Evolutionary conservation across 345 rosid genomes (phyloP), one percentile per base, ranked within the genome.

Genomic region (Salix exigua): DNA sequence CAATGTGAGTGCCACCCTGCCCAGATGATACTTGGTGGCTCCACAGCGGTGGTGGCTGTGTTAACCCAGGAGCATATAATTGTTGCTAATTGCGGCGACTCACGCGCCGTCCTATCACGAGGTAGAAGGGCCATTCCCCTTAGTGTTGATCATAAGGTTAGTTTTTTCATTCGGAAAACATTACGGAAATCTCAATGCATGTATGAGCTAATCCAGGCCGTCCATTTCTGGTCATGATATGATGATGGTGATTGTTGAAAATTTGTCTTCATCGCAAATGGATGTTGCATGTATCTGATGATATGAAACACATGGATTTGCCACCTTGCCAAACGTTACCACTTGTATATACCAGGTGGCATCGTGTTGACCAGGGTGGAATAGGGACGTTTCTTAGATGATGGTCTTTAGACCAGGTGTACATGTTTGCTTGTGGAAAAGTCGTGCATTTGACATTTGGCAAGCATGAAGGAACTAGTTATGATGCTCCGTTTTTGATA

Each of bases 31-130:
- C 83, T 87, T 9, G 80, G 84, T 2, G 91, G 94, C 10, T 84
- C 94, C 73, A 87, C 90, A 2, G 90, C 90, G 46, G 89, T 83
- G 10, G 85, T 86, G 42, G 90, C 87, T 8, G 28, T 87, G 19
- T 53, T 88, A 26, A 86, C 87, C 26, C 65, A 74, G 0, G 81
- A 83, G 28, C 78, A 79, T 44, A 81, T 90, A 55, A 70, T 87
- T 23, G 87, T 90, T 16, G 94, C 90, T 23, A 90, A 88, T 69
- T 87, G 90, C 72, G 91, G 94, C 8, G 94, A 88, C 76, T 90
- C 94, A 51, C 91, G 90, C 63, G 90, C 92, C 78, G 89, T 88
- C 70, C 89, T 90, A n/a, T 82, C 86, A 79, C 85, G 89, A 1
- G 88, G 75, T 6, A 87, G 90, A 8, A 78, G 63, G 74, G 87